Base-by-base conservation (phyloP, 192 early-diverging fungal species). In the Diversispora eburnea region DNA sequence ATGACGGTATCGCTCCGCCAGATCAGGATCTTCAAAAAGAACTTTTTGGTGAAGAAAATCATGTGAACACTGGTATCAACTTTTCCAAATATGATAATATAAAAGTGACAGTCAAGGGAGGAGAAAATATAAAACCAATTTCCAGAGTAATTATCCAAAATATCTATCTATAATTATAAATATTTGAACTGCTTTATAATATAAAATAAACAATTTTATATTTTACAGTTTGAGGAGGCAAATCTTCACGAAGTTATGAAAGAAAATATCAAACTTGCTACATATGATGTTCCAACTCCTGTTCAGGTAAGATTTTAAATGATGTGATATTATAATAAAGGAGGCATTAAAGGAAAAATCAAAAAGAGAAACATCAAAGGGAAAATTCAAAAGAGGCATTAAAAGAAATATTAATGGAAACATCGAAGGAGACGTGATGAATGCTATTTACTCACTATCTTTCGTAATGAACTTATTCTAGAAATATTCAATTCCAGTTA, bases 81-180 rank as follows among this genome's bases (percentile, higher is more conserved):
- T 94, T 94, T 79, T 79, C 85, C 8, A 89, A 90, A 51, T 94
- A 94, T 76, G 84, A 89, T 20, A 74, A 84, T 45, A 93, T 94
- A 62, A 87, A 88, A 17, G 89, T 90, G 46, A 81, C 83, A 22
- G 85, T 88, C n/a, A 86, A 85, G 42, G 89, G 87, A 3, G 78
- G 81, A 39, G 78, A 84, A 15, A 72, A 68, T 4, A 80, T 87
- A 19, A 72, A 77, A 9, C 81, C 88, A 10, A 79, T 93, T 47
- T 39, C 65, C n/a, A 65, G 57, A n/a, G 84, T 82, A 76, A 63
- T 76, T 69, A 20, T 42, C 6, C 4, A 9, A 25, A 9, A 7
- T 51, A 22, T 56, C 4, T 1, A 17, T 43, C 1, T 0, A 20
- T 47, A 52, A 9, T 0, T 22, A 20, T 6, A 55, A 15, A 1